Percentiles rank a stretch among this genome's conserved stretches.
Conservation (phyloP, 139 green algal genomes). For the Zygnema cylindricum region DNA sequence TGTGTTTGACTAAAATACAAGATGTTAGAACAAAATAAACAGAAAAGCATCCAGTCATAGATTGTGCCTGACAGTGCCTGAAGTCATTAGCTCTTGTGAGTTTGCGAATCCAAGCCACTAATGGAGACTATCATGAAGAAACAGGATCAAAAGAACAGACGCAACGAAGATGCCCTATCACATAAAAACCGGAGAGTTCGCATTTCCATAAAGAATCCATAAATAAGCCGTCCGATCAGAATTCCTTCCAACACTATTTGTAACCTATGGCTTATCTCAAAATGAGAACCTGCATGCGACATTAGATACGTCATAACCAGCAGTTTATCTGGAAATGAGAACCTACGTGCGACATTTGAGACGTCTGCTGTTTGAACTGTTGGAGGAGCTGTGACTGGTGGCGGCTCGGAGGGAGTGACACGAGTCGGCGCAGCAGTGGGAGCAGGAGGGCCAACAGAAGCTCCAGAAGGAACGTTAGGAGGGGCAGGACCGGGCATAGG, state of each 20-base stretch:
- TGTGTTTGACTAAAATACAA: too few species aligned
- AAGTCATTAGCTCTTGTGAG: too few species aligned
- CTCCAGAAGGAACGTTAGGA: constrained; percentile 27
- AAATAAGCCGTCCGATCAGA: neutral
- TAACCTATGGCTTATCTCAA: neutral
- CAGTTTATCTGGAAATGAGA: neutral
- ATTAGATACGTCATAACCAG: neutral
- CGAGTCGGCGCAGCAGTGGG: neutral
- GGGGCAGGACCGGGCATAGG: neutral
- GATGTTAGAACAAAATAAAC: too few species aligned
- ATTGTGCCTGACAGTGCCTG: too few species aligned
- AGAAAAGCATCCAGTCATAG: too few species aligned
- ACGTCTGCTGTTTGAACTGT: constrained; percentile 56
- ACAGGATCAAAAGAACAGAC: too few species aligned
- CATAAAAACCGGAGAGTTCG: too few species aligned
- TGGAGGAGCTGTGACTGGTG: constrained; percentile 19
- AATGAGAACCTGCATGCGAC: neutral
- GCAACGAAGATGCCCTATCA: too few species aligned
- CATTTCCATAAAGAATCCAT: too few species aligned
- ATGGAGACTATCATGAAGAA: too few species aligned
- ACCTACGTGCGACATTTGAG: constrained; percentile 46
- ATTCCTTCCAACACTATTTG: neutral
- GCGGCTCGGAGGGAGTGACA: constrained; percentile 30
- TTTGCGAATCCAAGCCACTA: too few species aligned
- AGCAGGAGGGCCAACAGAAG: constrained; percentile 31